Percentiles rank a stretch among this genome's conserved stretches.
Evolutionary conservation across 2,329 filamentous ascomycete species (phyloP).

Genomic region (Verticillium isaacii): DNA sequence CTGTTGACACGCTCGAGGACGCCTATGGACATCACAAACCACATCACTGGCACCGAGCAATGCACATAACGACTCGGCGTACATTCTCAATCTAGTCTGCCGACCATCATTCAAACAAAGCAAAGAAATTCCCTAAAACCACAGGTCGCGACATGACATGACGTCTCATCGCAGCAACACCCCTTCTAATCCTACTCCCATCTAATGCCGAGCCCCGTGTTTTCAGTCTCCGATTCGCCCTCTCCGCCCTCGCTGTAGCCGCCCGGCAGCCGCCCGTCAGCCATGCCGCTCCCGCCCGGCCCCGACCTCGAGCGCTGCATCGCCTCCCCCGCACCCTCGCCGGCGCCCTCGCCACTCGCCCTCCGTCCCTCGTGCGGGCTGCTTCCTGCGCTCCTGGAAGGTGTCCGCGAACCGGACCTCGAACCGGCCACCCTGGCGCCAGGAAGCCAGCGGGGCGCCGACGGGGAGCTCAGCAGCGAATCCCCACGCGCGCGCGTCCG

Average conservation of each 20-base stretch:
- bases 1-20: too few relatives aligned
- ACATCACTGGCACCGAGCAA: not conserved
- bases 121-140: not conserved
- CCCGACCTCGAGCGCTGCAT: not conserved
- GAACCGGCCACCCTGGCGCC: not conserved
- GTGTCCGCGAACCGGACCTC: not conserved
- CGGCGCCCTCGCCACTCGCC: too few relatives aligned
- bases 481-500: not conserved
- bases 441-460: not conserved
- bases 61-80: not conserved
- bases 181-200: not conserved
- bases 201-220: not conserved
- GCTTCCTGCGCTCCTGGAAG: not conserved
- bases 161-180: not conserved
- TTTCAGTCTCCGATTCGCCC: not conserved
- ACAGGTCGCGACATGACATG: not conserved
- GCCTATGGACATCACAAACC: too few relatives aligned
- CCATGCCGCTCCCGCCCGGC: not conserved
- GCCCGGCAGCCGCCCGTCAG: not conserved
- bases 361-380: not conserved
- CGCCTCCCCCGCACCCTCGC: not conserved
- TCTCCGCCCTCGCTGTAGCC: not conserved
- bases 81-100: not conserved
- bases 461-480: not conserved
- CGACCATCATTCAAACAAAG: not conserved